Evolutionary conservation across 129 eudicot genomes (phyloP), one percentile per base, ranked within the genome.

Genomic region (Calendula officinalis): DNA sequence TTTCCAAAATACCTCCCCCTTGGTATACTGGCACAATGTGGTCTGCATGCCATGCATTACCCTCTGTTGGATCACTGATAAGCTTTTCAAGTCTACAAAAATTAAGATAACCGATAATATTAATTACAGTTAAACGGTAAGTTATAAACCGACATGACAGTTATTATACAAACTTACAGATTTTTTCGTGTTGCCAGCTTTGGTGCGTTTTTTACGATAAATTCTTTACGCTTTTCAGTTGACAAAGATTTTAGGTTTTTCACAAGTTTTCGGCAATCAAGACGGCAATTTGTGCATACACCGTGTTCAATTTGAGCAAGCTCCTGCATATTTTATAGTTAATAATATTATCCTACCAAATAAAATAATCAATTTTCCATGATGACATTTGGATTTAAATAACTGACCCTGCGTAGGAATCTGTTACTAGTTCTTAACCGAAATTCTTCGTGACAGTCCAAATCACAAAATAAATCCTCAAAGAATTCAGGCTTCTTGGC

Each of bases 41-140:
- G 68, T 85, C 99, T 6, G 99, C 99, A 78, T 94, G 97, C 97
- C 99, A 94, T 64, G 99, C 89, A 35, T 94, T 85, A 27, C 99
- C 97, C 57, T 94, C 99, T 16, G 73, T 66, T 8, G 99, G 99
- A 27, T 86, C 94, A 8, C 50, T 64, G 15, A 92, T 83, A 69
- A 92, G 98, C 79, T 83, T 88, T 60, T 79, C 89, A 70, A 88
- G 53, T 70, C 98, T 92, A 84, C 44, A 69, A 12, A 75, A 62
- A 74, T 46, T 68, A 54, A 33, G 11, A 42, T 13, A 12, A 62
- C 11, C 15, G 62, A 48, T 13, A 50, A 55, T 42, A 66, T 14
- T 14, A 34, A 50, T 38, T 32, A 46, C 16, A 62, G 16, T 5
- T 37, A 59, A 48, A 27, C 67, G 47, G 15, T 16, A 46, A 12